Evolutionary conservation across 208 protist species (phyloP), one percentile per base, ranked within the genome.

Genomic region (Zelonia costaricensis): DNA sequence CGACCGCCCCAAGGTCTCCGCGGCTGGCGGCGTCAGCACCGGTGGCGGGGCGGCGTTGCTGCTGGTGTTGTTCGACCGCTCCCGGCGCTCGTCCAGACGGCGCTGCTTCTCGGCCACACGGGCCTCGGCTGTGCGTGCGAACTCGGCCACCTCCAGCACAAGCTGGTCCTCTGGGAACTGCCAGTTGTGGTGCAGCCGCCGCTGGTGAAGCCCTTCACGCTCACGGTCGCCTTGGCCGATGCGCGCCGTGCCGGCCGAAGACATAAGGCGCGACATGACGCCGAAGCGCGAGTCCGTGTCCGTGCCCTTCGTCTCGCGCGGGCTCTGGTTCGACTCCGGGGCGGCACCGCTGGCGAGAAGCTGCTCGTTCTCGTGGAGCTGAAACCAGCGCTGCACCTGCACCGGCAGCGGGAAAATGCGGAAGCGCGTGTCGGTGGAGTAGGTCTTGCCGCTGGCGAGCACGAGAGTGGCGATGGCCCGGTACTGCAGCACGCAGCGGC

Each of bases 381-480:
- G 47, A 35, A 76, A 65, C 83, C 82, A 90, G 13, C 72, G 64
- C 44, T 77, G 68, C 36, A 78, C 49, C 67, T 89, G 78, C 35
- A 93, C 73, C 16, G 82, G 81, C 23, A 86, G 69, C 51, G 80
- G 66, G 47, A 61, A 49, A 1, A 90, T 23, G 15, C 42, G 45
- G 57, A 89, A 80, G 1, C 13, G 55, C 45, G 47, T 39, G 30
- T 47, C 71, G 9, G 59, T 63, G 36, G 39, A 69, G 35, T 61
- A 55, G 23, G 70, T 20, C 13, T 74, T 70, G 20, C 74, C 74
- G 28, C 38, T 58, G 15, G 45, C 54, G 15, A 58, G 30, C 40
- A 79, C 60, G n/a, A 93, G 54, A n/a, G 69, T 69, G 0, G 66
- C 72, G 36, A 42, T 61, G 51, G 71, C 69, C 36, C 23, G 58